These are phyloP conservation scores for Plasmodiophora brassicae DNA, from an alignment of 208 protist species.

Conservation along the genomic window DNA sequence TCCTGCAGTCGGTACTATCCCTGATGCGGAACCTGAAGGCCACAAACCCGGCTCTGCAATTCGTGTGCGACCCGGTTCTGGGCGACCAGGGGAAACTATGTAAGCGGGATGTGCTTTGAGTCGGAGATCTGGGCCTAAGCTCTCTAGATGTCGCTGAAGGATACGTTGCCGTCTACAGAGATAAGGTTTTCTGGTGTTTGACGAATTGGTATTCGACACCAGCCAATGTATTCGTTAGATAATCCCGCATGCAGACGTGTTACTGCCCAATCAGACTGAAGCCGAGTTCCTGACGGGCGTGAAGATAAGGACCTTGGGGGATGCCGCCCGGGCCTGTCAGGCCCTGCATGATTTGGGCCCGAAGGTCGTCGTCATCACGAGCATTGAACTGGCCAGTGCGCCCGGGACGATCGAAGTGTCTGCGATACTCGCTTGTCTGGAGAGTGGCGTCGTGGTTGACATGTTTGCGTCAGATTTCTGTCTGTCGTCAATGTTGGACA, in stretches of 20 bases:
- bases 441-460: neutral
- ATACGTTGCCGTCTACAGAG: neutral
- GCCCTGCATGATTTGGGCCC: neutral
- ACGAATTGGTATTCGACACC: neutral
- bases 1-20: neutral
- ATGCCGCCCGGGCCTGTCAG: neutral
- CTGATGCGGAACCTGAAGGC: neutral
- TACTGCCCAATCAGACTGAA: constrained; percentile 23
- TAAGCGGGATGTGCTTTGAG: neutral
- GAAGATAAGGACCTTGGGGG: neutral
- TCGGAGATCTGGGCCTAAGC: neutral
- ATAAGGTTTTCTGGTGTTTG: neutral
- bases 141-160: neutral
- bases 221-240: no score
- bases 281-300: neutral
- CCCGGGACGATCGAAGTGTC: neutral
- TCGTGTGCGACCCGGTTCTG: neutral
- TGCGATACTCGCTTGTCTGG: neutral
- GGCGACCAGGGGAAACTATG: neutral
- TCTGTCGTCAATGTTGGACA: neutral
- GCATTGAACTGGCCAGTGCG: neutral
- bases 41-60: neutral
- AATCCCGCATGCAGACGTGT: neutral
- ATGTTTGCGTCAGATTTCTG: neutral
- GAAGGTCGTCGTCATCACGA: constrained; percentile 18